Evolutionary conservation across 768 basidiomycete genomes (phyloP), one percentile per base, ranked within the genome.

Genomic region (Gelatoporia subvermispora): DNA sequence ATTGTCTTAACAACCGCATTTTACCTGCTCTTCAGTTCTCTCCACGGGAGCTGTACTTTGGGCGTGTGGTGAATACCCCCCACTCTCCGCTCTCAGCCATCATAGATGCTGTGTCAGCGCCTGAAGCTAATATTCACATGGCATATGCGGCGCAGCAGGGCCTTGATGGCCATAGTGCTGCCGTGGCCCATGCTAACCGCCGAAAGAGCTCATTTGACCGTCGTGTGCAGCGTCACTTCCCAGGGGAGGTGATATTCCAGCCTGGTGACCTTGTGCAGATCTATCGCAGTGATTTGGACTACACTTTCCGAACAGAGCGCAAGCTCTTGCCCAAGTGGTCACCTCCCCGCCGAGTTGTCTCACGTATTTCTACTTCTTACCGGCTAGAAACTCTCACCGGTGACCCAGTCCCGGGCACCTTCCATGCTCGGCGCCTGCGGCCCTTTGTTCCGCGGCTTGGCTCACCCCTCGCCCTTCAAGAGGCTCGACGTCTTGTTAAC

Each of bases 251-350:
- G 3, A 35, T 48, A 3, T 71, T 70, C 50, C 3, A 44, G 3
- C 8, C 11, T 8, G 63, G 65, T 0, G 47, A 68, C 10, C 58
- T 71, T 1, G 63, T 68, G 3, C 68, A 71, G 50, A 52, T 69
- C 0, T 62, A 62, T 17, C 37, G 59, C 15, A 65, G 47, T 9
- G 49, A 60, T 8, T 54, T 61, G 3, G 63, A 62, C 23, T 52
- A 60, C 45, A 70, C 63, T 1, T 55, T 65, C 43, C 54, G 50
- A 17, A 58, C 59, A 1, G 51, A 60, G 20, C 22, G 57, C 11
- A 72, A 72, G 43, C 41, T 70, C 4, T 20, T 58, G 8, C 60
- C 62, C 1, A 62, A 51, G 21, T 72, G 66, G 65, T 69, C 66
- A 3, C 47, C 47, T 10, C 69, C 66, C 3, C 35, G 41, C 3